Base-by-base conservation (phyloP, 148 eudicot species). In the Rhododendron williamsianum region DNA sequence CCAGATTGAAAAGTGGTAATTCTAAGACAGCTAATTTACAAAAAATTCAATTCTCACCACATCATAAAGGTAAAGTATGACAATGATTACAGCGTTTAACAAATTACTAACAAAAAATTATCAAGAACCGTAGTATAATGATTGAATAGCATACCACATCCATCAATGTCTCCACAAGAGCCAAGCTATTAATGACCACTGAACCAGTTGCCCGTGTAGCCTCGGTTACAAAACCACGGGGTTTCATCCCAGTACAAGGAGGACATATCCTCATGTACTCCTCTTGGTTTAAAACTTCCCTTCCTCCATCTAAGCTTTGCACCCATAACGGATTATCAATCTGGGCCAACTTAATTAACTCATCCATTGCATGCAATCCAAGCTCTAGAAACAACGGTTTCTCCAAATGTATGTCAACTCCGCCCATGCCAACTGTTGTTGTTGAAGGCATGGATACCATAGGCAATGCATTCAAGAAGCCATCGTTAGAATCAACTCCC, bases 291-390 rank as follows among this genome's bases (percentile, higher is more conserved):
- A 96, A 65, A 10, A 65, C 38, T 82, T 96, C 95, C 49, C 85
- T 90, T 16, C 85, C 90, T 77, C 93, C 95, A 80, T 89, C 93
- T 71, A 86, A 49, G 85, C 86, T 88, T 71, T 83, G 87, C 13
- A 89, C 81, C 98, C 99, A 96, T 36, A 96, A 86, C 21, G 95
- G 90, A 85, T 81, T 84, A 86, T 94, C 93, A 23, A 74, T 63
- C 84, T 91, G 90, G 72, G 91, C 92, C 88, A 96, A 84, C 87
- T 89, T 91, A n/a, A 93, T 30, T 82, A 93, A 72, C 86, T 94
- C 97, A 83, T 93, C 95, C 95, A 95, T 93, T 7, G 95, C 97
- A 73, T 88, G 86, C 89, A 90, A 81, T 67, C 92, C 97, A 65
- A 91, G 93, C 78, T 93, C 93, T 83, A 92, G 83, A 86, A 89